phyloP scores from a whole-genome alignment of 2,329 filamentous ascomycete genomes.

The Cytospora schulzeri region DNA sequence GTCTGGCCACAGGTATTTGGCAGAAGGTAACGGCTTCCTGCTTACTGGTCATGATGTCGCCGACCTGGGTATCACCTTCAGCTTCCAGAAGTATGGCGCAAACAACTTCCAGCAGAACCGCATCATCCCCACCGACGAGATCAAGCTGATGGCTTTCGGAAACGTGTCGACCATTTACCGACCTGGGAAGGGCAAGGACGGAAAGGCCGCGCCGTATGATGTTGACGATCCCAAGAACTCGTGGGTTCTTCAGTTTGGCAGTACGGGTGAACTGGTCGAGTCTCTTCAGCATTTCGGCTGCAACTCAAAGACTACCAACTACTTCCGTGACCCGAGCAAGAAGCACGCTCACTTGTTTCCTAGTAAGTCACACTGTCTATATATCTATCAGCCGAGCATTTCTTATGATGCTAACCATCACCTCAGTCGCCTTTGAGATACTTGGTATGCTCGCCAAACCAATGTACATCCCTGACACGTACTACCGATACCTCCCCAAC shows the following conservation, averaged over 20 bases:
- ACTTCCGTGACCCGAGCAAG: slow-evolving; percentile 42
- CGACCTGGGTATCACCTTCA: slow-evolving; percentile 58
- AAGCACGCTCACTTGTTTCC: slow-evolving; percentile 53
- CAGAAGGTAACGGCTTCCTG: slow-evolving; percentile 57
- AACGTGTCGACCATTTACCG: slow-evolving; percentile 55
- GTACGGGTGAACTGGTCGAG: slow-evolving; percentile 51
- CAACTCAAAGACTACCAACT: slow-evolving; percentile 53
- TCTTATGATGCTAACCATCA: slow-evolving; percentile 27
- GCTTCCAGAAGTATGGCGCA: slow-evolving; percentile 53
- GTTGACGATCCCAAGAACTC: slow-evolving; percentile 46
- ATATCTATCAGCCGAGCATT: background rate
- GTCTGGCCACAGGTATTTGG: slow-evolving; percentile 52
- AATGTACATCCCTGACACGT: slow-evolving; percentile 51
- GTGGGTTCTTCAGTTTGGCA: slow-evolving; percentile 51
- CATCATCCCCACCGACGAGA: slow-evolving; percentile 54
- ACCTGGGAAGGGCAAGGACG: slow-evolving; percentile 21
- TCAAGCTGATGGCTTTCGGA: slow-evolving; percentile 60
- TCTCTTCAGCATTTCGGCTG: slow-evolving; percentile 57
- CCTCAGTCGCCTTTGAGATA: slow-evolving; percentile 57
- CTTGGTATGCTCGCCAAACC: slow-evolving; percentile 58
- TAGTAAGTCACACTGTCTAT: slow-evolving; percentile 37
- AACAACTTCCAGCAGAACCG: slow-evolving; percentile 52
- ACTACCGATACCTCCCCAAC: slow-evolving; percentile 58
- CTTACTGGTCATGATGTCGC: slow-evolving; percentile 48
- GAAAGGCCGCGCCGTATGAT: slow-evolving; percentile 29